phyloP scores from a whole-genome alignment of 75 land plant genomes.

The Selaginella tamariscina region DNA sequence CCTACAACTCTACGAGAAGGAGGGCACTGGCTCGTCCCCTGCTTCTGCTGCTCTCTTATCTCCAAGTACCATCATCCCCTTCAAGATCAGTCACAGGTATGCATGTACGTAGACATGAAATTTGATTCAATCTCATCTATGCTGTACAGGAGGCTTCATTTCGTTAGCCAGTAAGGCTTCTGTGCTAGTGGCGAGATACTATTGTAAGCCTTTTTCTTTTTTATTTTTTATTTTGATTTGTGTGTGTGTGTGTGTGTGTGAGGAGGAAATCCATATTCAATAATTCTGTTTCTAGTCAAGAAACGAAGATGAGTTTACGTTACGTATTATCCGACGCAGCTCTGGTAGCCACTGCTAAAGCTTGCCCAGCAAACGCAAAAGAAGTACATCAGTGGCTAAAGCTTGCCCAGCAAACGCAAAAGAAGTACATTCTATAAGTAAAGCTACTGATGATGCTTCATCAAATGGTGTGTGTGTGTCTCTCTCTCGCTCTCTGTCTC shows the following conservation, averaged over 20 bases:
- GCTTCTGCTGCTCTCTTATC: constrained; percentile 37
- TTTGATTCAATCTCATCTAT: too few relatives aligned
- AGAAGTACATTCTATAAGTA: background rate
- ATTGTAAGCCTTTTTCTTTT: constrained; percentile 45
- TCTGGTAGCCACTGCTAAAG: constrained; percentile 47
- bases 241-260: too few relatives aligned
- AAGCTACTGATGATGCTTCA: background rate
- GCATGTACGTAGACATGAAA: background rate
- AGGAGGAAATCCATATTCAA: too few relatives aligned
- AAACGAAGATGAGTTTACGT: constrained; percentile 79
- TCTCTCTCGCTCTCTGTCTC: too few relatives aligned
- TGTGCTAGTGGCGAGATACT: constrained; percentile 82
- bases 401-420: constrained; percentile 23
- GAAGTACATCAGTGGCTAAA: background rate
- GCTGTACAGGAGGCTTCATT: constrained; percentile 14
- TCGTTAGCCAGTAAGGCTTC: constrained; percentile 37
- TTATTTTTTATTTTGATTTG: background rate
- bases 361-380: constrained; percentile 22
- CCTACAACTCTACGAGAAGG: constrained; percentile 86
- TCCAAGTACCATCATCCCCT: background rate
- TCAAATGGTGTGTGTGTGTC: too few relatives aligned
- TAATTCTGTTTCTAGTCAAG: constrained; percentile 57
- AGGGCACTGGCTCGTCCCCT: constrained; percentile 33
- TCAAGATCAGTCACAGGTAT: background rate
- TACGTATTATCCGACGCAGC: constrained; percentile 80